phyloP scores from a whole-genome alignment of 352 stramenopile genomes.

The Phytophthora crassamura region DNA sequence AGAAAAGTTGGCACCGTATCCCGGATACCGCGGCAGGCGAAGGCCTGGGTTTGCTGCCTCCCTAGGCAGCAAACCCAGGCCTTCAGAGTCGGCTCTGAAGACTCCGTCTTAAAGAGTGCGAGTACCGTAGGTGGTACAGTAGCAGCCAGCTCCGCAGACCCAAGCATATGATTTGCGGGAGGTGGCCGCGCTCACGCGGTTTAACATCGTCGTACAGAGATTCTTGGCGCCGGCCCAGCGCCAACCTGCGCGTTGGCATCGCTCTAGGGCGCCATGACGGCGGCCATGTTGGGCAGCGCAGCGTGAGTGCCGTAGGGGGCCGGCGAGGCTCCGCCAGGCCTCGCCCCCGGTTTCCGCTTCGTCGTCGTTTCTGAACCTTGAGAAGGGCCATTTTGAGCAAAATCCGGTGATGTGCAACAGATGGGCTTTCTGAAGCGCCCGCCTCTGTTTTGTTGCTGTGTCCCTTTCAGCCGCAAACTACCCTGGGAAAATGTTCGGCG shows the following conservation, averaged over 20 bases:
- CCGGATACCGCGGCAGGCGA: too few relatives aligned
- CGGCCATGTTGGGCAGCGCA: too few relatives aligned
- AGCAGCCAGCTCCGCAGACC: constrained; percentile 8
- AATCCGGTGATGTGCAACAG: constrained; percentile 13
- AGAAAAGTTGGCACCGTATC: not conserved
- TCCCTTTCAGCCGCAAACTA: too few relatives aligned
- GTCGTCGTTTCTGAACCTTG: constrained; percentile 12
- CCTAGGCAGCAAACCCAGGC: too few relatives aligned
- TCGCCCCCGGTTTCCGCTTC: not conserved
- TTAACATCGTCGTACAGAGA: not conserved
- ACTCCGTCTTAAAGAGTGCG: constrained; percentile 10
- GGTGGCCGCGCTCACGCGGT: constrained; percentile 14
- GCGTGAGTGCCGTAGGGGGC: too few relatives aligned
- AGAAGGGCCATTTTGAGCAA: constrained; percentile 3
- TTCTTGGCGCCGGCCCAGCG: too few relatives aligned
- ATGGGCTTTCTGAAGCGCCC: constrained; percentile 18
- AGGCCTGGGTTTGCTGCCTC: too few relatives aligned
- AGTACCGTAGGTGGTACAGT: too few relatives aligned
- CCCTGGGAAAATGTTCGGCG: not conserved
- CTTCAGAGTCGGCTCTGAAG: constrained; percentile 5
- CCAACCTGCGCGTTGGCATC: too few relatives aligned
- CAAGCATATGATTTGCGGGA: constrained; percentile 9
- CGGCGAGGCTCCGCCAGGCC: not conserved
- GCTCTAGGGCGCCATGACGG: too few relatives aligned
- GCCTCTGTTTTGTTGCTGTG: constrained; percentile 23